These are phyloP conservation scores for Rhexocercosporidium sp. DNA, from an alignment of 2,329 filamentous ascomycete species.

Conservation along the genomic window DNA sequence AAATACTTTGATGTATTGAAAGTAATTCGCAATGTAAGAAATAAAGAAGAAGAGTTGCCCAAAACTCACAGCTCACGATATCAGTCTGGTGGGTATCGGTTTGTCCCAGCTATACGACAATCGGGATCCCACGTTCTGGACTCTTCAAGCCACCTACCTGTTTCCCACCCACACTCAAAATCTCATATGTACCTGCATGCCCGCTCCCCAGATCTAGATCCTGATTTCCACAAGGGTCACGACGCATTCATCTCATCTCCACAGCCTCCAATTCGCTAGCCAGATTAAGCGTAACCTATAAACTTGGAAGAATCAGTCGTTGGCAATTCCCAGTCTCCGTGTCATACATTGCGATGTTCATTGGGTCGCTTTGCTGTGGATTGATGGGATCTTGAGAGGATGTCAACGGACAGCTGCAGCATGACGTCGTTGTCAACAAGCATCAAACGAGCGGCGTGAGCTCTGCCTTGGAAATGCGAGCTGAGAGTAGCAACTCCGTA, in stretches of 20 bases:
- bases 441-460: slow-evolving; percentile 10
- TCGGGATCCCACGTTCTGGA: background rate
- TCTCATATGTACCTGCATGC: slow-evolving; percentile 9
- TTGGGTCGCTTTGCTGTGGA: background rate
- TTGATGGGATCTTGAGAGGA: background rate
- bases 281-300: background rate
- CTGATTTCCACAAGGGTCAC: slow-evolving; percentile 14
- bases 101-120: too few species aligned
- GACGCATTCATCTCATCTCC: slow-evolving; percentile 6
- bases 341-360: background rate
- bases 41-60: too few species aligned
- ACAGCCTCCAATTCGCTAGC: slow-evolving; percentile 7
- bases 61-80: too few species aligned
- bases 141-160: background rate
- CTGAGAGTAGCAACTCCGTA: background rate
- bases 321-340: background rate
- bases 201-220: slow-evolving; percentile 6
- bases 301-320: slow-evolving; percentile 12
- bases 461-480: slow-evolving; percentile 9
- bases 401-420: background rate
- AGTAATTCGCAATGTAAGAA: too few species aligned
- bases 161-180: too few species aligned
- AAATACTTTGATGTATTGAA: too few species aligned
- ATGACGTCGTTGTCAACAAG: slow-evolving; percentile 10
- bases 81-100: too few species aligned